Conservation (phyloP, 192 early-diverging fungal genomes). For the Haplosporangium gracile region DNA sequence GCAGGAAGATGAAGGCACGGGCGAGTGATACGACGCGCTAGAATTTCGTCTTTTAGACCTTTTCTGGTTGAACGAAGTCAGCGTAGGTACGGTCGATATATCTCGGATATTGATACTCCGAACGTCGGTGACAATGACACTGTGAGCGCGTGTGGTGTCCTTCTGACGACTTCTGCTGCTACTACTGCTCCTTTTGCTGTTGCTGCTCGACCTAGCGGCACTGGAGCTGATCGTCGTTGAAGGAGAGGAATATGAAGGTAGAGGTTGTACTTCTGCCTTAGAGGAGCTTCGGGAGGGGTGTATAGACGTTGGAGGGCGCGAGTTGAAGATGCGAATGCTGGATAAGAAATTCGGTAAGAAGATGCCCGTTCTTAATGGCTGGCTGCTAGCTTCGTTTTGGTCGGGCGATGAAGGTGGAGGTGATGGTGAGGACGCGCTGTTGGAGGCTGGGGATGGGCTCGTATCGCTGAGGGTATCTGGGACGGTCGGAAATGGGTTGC, state of each 20-base stretch:
- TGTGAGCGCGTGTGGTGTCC: conserved; percentile 12
- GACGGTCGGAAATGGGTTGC: background rate
- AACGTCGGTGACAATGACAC: conserved; percentile 42
- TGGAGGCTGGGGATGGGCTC: background rate
- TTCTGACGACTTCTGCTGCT: conserved; percentile 8
- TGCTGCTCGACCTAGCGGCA: background rate
- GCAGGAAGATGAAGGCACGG: background rate
- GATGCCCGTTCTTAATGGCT: background rate
- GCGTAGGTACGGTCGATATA: conserved; percentile 45
- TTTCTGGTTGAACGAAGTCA: conserved; percentile 25
- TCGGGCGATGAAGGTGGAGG: background rate
- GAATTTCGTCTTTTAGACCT: conserved; percentile 42
- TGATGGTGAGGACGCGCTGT: background rate
- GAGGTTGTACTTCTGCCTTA: background rate
- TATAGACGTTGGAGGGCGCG: background rate
- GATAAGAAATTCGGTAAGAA: conserved; percentile 26
- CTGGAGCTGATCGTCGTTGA: background rate
- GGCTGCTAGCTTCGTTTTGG: background rate
- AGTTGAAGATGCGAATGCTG: conserved; percentile 1
- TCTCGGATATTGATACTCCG: conserved; percentile 49
- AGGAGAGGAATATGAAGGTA: background rate
- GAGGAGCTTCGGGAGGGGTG: background rate
- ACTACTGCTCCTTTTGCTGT: background rate
- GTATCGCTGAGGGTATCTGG: conserved; percentile 10
- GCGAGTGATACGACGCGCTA: conserved; percentile 13